Percentiles rank a stretch among this genome's conserved stretches.
These are phyloP conservation scores for Pythium biforme DNA, from an alignment of 352 stramenopile species.

Conservation along the genomic window DNA sequence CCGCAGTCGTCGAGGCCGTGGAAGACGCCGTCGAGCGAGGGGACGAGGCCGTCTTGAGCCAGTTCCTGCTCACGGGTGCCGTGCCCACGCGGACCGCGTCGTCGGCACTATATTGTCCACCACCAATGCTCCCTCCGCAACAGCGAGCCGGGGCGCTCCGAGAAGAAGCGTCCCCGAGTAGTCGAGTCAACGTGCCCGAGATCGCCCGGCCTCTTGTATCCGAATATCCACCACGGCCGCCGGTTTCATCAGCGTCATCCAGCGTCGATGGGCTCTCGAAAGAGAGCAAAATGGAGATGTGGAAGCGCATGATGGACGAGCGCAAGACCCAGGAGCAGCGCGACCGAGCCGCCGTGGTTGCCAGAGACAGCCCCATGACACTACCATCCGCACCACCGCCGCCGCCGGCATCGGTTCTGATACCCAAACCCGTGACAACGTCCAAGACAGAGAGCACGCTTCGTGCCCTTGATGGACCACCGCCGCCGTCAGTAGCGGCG, in stretches of 20 bases:
- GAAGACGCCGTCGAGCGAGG: constrained; percentile 26
- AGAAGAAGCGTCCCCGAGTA: background rate
- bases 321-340: constrained; percentile 35
- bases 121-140: background rate
- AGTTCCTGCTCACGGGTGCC: constrained; percentile 30
- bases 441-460: too few relatives aligned
- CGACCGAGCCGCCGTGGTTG: constrained; percentile 7
- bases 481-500: background rate
- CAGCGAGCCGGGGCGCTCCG: background rate
- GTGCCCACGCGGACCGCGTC: background rate
- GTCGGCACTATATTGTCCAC: background rate
- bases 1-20: constrained; percentile 16
- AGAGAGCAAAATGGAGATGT: constrained; percentile 60
- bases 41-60: constrained; percentile 22
- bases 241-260: background rate
- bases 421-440: too few relatives aligned
- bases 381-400: background rate
- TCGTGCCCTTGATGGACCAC: too few relatives aligned
- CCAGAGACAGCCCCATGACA: background rate
- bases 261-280: constrained; percentile 32
- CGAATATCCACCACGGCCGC: background rate
- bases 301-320: constrained; percentile 59
- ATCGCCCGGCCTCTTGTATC: background rate
- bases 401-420: too few relatives aligned
- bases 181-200: background rate